Base-by-base conservation (phyloP, 257 asterid species). In the Solanum okadae region DNA sequence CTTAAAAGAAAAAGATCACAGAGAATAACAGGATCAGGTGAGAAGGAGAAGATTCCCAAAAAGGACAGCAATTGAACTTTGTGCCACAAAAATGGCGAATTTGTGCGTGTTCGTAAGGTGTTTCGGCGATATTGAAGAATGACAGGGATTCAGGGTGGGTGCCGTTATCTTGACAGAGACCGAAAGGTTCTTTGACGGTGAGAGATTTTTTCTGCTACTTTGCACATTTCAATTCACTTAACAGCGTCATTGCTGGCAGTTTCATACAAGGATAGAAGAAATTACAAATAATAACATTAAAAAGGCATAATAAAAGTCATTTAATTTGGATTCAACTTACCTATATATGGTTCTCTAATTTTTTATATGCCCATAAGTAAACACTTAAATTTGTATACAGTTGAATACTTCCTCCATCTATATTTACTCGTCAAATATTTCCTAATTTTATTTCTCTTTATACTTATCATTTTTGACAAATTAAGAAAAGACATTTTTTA, bases 351-450 rank as follows among this genome's bases (percentile, higher is more conserved):
- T 22, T 22, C 5, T 22, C n/a, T 20, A 7, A 59, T 59, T 20
- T 7, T 59, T 7, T 0, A 22, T 59, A 1, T 20, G 9, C 6
- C 0, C 1, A 3, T 18, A 1, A 18, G 0, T 8, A 1, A 20
- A 8, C 5, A 59, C 3, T 59, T 59, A 59, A 59, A 20, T 20
- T 59, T 59, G 0, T 59, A 8, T 20, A 22, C 1, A 59, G 0
- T 59, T 20, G 2, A 14, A 46, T 13, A 46, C 0, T 13, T 46
- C 2, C 6, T 13, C 2, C 2, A 14, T 46, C 7, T 46, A 0
- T 46, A 46, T 46, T 46, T 46, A 46, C 20, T 46, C 2, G 20
- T 46, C 56, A 46, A 46, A 46, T 46, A 46, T 4, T 46, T 46
- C 0, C 2, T 44, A 44, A 44, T 44, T 44, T 44, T 6, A 44